phyloP scores from a whole-genome alignment of 164 flowering plant species.

The Nelumbo lutea region DNA sequence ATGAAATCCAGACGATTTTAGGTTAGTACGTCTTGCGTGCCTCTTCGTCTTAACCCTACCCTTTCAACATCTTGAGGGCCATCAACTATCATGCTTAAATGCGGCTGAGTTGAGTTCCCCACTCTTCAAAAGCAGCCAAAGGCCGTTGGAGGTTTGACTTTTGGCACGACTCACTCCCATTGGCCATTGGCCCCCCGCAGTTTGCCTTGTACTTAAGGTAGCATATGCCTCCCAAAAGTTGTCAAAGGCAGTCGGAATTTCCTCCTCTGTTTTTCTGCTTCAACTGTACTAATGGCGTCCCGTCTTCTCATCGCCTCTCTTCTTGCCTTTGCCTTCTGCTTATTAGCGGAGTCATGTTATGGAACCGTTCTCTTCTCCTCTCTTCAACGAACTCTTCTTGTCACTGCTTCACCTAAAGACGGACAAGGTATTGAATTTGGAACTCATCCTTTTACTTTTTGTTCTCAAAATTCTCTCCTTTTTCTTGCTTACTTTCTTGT shows the following conservation, averaged over 20 bases:
- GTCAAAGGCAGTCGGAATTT: background rate
- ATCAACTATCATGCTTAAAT: no score
- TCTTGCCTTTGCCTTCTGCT: conserved; percentile 16
- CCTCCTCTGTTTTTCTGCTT: background rate
- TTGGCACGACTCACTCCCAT: no score
- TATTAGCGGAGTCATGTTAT: conserved; percentile 23
- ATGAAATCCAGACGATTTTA: no score
- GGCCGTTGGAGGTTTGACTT: no score
- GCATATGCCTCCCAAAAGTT: background rate
- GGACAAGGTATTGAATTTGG: conserved; percentile 24
- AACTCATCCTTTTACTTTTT: no score
- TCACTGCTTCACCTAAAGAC: conserved; percentile 33
- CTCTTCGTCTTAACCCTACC: no score
- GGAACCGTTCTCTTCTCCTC: conserved; percentile 33
- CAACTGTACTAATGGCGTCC: conserved; percentile 22
- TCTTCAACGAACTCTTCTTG: conserved; percentile 27
- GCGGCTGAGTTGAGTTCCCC: no score
- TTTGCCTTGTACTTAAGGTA: no score
- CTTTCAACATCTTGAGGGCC: no score
- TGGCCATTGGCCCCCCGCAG: no score
- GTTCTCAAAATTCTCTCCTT: background rate
- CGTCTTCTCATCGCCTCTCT: conserved; percentile 32
- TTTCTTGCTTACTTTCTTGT: background rate
- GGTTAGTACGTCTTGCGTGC: no score
- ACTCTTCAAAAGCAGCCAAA: no score